Evolutionary conservation across 495 filamentous ascomycete species (phyloP).

Genomic region (Hyaloscypha hepaticicola): DNA sequence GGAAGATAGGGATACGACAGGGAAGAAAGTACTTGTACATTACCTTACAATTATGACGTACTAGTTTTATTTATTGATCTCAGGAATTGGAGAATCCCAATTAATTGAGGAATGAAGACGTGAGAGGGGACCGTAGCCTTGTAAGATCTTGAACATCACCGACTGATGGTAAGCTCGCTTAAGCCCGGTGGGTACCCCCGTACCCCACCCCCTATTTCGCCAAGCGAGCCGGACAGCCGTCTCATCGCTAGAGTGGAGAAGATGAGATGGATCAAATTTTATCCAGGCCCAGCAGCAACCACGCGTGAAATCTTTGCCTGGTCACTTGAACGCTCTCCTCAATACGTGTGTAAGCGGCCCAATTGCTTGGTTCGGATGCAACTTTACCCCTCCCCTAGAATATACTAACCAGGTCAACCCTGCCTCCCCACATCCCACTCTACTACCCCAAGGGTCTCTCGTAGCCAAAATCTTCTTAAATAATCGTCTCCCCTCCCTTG

Average conservation of each 20-base stretch:
- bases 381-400: background rate
- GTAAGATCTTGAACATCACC: no score
- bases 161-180: no score
- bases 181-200: no score
- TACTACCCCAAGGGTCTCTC: background rate
- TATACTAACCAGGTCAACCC: background rate
- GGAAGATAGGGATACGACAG: no score
- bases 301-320: background rate
- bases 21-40: no score
- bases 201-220: background rate
- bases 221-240: background rate
- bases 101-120: no score
- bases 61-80: no score
- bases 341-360: background rate
- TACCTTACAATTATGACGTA: no score
- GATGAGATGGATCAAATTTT: background rate
- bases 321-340: background rate
- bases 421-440: background rate
- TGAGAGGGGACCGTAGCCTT: no score
- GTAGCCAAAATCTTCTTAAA: background rate
- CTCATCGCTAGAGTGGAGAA: background rate
- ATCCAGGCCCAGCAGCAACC: background rate
- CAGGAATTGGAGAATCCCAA: no score
- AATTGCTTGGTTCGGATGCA: background rate
- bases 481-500: background rate